Evolutionary conservation across 2,329 filamentous ascomycete species (phyloP), one percentile per base, ranked within the genome.

Genomic region (Alternaria gansuensis): DNA sequence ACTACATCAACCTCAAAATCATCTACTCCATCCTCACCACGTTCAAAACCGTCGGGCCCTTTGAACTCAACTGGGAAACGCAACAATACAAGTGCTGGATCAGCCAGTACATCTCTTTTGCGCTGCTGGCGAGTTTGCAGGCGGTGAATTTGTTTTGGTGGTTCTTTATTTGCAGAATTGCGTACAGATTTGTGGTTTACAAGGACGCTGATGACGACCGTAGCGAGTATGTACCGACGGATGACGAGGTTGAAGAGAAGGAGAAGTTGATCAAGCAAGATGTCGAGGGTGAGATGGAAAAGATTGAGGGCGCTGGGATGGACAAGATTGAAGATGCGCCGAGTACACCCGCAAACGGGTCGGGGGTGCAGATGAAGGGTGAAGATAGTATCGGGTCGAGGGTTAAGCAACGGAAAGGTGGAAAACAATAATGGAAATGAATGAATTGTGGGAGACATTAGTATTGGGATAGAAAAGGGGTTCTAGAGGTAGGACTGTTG

Each of bases 111-210:
- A 92, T 93, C 69, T 89, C 89, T 10, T 82, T 87, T 8, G 68
- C 72, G 3, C 83, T 94, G 26, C 84, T 94, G 6, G 82, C 86
- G 3, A 81, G 83, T 3, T 82, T 94, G 33, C 91, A 94, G 77
- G 85, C 87, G 1, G 83, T 94, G 52, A 94, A 94, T 75, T 76
- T 93, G 9, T 92, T 93, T 79, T 94, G 91, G 91, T 85, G 93
- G 58, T 91, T 88, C 78, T 87, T 89, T 77, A 92, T 94, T 69
- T 75, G 90, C 59, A 84, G 90, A 64, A 92, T 93, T 64, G 88
- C 89, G 45, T 91, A 88, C 69, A 84, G 90, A 59, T 90, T 91
- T 66, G 80, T 90, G 17, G 82, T 85, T 40, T 84, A 84, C 68
- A 84, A 85, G 51, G 82, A 83, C 21, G 84, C 84, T 33, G 85